Evolutionary conservation across 805 yeast genomes (phyloP), one percentile per base, ranked within the genome.

Genomic region (Tetrapisispora fleetii): DNA sequence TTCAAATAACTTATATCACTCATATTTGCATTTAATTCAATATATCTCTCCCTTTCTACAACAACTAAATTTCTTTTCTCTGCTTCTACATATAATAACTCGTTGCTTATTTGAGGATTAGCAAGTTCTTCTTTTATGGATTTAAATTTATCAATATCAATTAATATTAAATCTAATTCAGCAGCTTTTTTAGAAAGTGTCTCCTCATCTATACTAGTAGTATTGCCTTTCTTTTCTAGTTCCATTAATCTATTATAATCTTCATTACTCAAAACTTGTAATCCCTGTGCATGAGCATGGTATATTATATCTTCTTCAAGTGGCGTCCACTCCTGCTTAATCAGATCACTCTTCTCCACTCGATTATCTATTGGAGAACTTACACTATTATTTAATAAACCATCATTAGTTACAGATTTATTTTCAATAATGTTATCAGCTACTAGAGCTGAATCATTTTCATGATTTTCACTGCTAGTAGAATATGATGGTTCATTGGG

Each of bases 61-160:
- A 49, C n/a, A 14, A 28, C 43, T 19, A 50, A 27, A 32, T 48
- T 27, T 35, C 44, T 47, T 18, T 46, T 44, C 8, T 56, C 58
- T 4, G 76, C 75, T 24, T 52, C 52, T 19, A 54, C 50, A 11
- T 52, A 38, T 4, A 59, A 42, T 46, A 57, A 57, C 22, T 55
- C 60, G 33, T 49, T 51, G 2, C 54, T 56, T 46, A 40, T 54
- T 21, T 50, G 65, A 63, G 54, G 70, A 51, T 41, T 59, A 45
- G 52, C 60, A 51, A 45, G 61, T 49, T 63, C 64, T 3, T 53
- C 43, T 36, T 58, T 61, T 27, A 67, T 53, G 10, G 56, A 59
- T 13, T 64, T 62, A 38, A 62, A 58, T 35, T 71, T 69, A 11
- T 67, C 67, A 14, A 6, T 14, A 22, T 42, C 18, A 13, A 76